These are phyloP conservation scores for Lotus japonicus DNA, from an alignment of 306 rosid species.

Conservation along the genomic window DNA sequence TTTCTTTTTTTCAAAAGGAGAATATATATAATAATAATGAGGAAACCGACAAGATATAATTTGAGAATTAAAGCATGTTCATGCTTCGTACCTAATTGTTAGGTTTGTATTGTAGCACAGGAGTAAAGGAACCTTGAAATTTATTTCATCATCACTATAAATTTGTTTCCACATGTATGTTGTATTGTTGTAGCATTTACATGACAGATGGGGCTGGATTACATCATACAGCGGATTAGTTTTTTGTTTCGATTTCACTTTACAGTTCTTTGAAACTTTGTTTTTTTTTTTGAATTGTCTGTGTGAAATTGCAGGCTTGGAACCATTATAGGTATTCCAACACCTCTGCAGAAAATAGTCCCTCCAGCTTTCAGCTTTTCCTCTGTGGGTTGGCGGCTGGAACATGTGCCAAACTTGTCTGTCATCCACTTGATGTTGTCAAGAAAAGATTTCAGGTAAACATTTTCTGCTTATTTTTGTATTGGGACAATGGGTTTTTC, in stretches of 20 bases:
- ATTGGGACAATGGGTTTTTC: neutral
- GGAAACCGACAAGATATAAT: no score
- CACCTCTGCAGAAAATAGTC: conserved; percentile 22
- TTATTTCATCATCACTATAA: neutral
- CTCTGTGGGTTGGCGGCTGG: conserved; percentile 90
- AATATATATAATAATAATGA: no score
- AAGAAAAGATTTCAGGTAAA: conserved; percentile 95
- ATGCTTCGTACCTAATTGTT: neutral
- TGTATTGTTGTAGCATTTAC: neutral
- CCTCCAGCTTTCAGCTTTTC: conserved; percentile 80
- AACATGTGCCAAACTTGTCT: conserved; percentile 89
- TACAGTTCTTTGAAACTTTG: neutral
- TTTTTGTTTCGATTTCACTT: conserved; percentile 7
- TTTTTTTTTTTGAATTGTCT: neutral
- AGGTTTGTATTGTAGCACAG: neutral
- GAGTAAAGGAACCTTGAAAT: neutral
- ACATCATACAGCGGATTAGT: conserved; percentile 10
- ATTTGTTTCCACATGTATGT: neutral
- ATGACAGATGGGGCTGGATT: neutral
- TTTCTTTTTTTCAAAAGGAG: no score
- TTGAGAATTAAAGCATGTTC: neutral
- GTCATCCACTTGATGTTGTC: conserved; percentile 98
- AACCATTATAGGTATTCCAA: conserved; percentile 37
- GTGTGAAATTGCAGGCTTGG: conserved; percentile 50
- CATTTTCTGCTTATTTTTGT: neutral